Evolutionary conservation across 306 rosid genomes (phyloP).

Genomic region (Cucurbita maxima): DNA sequence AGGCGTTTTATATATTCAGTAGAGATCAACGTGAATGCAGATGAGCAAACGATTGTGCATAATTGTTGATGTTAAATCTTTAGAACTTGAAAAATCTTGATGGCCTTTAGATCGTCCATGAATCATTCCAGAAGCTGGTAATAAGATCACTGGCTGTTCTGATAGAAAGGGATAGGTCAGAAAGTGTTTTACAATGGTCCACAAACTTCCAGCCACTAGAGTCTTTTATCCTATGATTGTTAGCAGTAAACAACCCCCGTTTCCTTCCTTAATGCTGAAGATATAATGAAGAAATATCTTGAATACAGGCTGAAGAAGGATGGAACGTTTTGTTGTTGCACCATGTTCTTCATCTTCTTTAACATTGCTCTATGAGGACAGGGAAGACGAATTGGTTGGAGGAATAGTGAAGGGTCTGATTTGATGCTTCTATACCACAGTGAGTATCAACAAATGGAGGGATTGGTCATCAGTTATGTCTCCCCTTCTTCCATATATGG

Average conservation of each 20-base stretch:
- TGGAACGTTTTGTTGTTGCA: constrained; percentile 23
- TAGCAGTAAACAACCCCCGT: background rate
- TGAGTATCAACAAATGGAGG: constrained; percentile 64
- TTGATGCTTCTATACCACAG: constrained; percentile 57
- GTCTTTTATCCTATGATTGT: background rate
- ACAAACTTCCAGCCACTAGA: background rate
- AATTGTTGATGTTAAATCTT: background rate
- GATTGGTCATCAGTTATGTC: constrained; percentile 29
- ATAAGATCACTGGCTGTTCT: background rate
- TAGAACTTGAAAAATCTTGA: background rate
- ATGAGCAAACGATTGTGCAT: background rate
- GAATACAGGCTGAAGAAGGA: constrained; percentile 50
- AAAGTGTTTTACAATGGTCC: no score
- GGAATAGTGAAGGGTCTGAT: constrained; percentile 57
- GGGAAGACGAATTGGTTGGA: constrained; percentile 41
- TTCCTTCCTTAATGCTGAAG: constrained; percentile 44
- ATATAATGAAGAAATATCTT: constrained; percentile 52
- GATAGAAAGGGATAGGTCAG: background rate
- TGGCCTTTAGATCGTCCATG: background rate
- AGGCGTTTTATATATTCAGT: background rate
- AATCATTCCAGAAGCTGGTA: background rate
- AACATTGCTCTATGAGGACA: constrained; percentile 8
- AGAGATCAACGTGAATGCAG: background rate
- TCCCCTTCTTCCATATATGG: constrained; percentile 69
- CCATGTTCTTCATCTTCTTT: background rate